Base-by-base conservation (phyloP, 2,329 filamentous ascomycete species). In the Clarireedia paspali region DNA sequence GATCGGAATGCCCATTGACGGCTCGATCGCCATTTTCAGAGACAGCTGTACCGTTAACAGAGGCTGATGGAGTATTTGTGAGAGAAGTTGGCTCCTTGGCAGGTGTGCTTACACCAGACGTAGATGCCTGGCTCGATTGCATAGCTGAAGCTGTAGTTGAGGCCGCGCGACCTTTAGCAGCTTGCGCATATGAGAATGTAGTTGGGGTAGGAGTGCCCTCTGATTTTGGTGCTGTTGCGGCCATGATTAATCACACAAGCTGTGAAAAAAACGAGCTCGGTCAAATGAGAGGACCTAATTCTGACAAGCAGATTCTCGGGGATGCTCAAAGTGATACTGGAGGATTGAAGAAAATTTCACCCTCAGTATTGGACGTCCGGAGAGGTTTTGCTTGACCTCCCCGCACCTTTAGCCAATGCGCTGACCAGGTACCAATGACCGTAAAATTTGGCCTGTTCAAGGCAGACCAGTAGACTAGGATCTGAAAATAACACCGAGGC, bases 161-260 rank as follows among this genome's bases (percentile, higher is more conserved):
- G 42, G 64, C 42, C 56, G 61, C 58, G 66, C 87, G 81, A 68
- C 91, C 90, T 73, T 94, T 94, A 58, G 92, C 92, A 69, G 92
- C 92, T 79, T 96, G 91, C 67, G 92, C 92, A 73, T 97, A 97
- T 58, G 92, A 96, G 71, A 96, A 96, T 36, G 82, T 77, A 59
- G 82, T 77, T 60, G 81, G 68, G 51, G 62, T 61, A 49, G 66
- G 57, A 48, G 60, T 49, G 52, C 60, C 60, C 50, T 75, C 67
- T 20, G 68, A 61, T 63, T 67, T 71, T 54, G 66, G 67, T 55
- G 69, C 64, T 56, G 68, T 66, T 47, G 73, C 67, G 61, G 71
- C 71, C 77, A 78, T 78, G 59, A 60, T 70, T 61, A 60, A 49
- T 50, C 46, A 50, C 53, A 50, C 27, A 26, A 34, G 24, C 15